Conservation (phyloP, 164 flowering plant species). For the Umbilicus rupestris region DNA sequence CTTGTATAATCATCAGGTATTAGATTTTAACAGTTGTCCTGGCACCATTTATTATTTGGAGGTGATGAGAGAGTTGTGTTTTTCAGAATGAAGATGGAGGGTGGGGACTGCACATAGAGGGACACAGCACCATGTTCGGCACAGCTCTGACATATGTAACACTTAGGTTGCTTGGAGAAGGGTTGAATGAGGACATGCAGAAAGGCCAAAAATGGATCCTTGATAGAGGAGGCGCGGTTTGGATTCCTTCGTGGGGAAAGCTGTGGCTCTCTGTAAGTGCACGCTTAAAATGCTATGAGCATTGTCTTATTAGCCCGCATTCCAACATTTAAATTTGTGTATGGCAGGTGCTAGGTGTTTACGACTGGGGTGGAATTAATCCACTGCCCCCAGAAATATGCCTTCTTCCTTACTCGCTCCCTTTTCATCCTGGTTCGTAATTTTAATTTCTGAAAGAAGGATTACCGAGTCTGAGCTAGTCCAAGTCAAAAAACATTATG, state of each 20-base stretch:
- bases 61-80: too few species aligned
- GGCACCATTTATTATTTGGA: too few species aligned
- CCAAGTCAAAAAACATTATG: neutral
- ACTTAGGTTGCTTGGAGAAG: conserved; percentile 56
- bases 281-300: neutral
- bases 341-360: conserved; percentile 43
- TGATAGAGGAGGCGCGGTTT: conserved; percentile 32
- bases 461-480: neutral
- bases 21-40: too few species aligned
- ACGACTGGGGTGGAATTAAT: conserved; percentile 43
- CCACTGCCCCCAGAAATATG: conserved; percentile 47
- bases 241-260: conserved; percentile 54
- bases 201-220: conserved; percentile 40
- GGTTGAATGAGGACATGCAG: conserved; percentile 31
- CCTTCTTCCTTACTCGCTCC: conserved; percentile 33
- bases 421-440: conserved; percentile 38
- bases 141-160: conserved; percentile 44
- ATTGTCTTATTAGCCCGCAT: neutral
- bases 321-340: conserved; percentile 16
- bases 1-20: conserved; percentile 67
- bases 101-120: too few species aligned
- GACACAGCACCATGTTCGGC: conserved; percentile 62
- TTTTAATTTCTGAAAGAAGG: neutral
- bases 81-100: conserved; percentile 75
- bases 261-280: conserved; percentile 39